Evolutionary conservation across 2,329 filamentous ascomycete species (phyloP), one percentile per base, ranked within the genome.

Genomic region (Colletotrichum cuscutae): DNA sequence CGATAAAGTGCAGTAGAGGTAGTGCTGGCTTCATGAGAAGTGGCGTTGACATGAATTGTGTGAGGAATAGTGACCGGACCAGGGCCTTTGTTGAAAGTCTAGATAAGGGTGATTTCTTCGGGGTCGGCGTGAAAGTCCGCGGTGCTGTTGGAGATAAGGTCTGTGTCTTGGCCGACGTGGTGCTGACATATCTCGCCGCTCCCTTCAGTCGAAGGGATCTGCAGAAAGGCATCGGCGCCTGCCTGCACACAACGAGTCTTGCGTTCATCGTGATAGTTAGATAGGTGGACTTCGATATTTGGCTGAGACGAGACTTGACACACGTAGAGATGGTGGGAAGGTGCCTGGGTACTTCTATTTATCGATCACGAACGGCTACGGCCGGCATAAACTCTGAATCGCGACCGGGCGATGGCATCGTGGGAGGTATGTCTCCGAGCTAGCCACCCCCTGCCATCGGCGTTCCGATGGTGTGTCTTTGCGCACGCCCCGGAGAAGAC

Each of bases 341-440:
- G 56, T 56, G 52, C 13, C 46, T 46, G 52, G 65, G 49, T 63
- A 65, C 30, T 61, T 65, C 58, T 73, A 73, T 62, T 70, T 65
- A 57, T 60, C 59, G 13, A 28, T 64, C 52, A 8, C n/a, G 22
- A 35, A 70, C 71, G 71, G 71, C 66, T 73, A 73, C 11, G 71
- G 71, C 22, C 71, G 71, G 71, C 71, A 65, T 65, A 70, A 70
- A 65, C 54, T 62, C 35, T 62, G 32, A 49, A 42, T 72, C 65
- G 53, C 15, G 58, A 30, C 65, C 19, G 53, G 54, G 49, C 57
- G 42, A 32, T 52, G 53, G 46, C 13, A 73, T 73, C 71, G 70
- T 73, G 32, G 32, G 56, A 70, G 22, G 46, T 22, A 46, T 54
- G 22, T 61, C 65, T 49, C 71, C 32, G 60, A 61, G 35, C 59